A percentile compares a stretch with the other conserved stretches of the same genome.
These are phyloP conservation scores for Xerocomellus intermedius DNA, from an alignment of 768 basidiomycete species.

Conservation along the genomic window DNA sequence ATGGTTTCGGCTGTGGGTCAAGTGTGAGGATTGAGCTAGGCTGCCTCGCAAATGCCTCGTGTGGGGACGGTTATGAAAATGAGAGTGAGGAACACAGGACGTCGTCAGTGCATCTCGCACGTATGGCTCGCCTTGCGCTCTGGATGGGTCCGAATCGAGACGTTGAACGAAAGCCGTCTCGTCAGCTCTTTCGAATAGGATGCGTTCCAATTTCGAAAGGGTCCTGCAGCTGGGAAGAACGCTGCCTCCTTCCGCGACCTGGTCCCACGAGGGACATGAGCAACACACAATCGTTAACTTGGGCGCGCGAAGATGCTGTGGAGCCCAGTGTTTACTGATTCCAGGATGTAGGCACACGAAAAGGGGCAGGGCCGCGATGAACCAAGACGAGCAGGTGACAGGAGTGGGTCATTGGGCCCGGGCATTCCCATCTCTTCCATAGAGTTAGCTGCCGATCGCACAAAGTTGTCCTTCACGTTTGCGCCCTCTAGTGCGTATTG, in stretches of 20 bases:
- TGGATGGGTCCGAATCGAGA: slow-evolving; percentile 1
- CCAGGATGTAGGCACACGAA: background rate
- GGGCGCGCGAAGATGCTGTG: slow-evolving; percentile 2
- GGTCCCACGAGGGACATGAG: background rate
- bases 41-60: slow-evolving; percentile 26
- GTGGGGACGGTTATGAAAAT: slow-evolving; percentile 5
- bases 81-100: background rate
- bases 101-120: background rate
- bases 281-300: background rate
- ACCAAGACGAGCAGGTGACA: background rate
- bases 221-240: slow-evolving; percentile 5
- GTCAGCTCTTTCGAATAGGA: background rate
- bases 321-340: background rate
- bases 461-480: slow-evolving; percentile 14
- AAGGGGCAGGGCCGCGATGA: background rate
- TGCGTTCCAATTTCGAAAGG: background rate
- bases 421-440: background rate
- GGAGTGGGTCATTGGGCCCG: slow-evolving; percentile 3
- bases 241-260: background rate
- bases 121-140: background rate
- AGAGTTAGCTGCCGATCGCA: slow-evolving; percentile 11
- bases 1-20: background rate
- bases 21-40: background rate
- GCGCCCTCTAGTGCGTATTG: slow-evolving; percentile 12
- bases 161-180: background rate